phyloP scores from a whole-genome alignment of 108 stramenopile genomes.

The Skeletonema marinoi region DNA sequence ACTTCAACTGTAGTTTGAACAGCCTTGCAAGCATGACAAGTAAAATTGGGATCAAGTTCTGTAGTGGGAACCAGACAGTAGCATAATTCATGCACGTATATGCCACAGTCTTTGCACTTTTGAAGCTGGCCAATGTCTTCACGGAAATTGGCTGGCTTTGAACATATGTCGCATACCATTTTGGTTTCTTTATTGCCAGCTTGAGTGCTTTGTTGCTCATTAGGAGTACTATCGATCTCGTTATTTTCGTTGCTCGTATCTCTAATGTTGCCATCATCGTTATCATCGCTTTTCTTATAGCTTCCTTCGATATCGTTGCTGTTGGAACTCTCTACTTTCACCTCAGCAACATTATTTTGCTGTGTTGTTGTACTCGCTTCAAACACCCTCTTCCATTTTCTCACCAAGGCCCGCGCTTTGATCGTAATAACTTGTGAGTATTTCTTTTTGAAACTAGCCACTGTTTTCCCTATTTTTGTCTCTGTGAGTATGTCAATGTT shows the following conservation, averaged over 20 bases:
- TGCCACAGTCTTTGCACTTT: conserved; percentile 38
- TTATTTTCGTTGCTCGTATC: neutral
- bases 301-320: neutral
- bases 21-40: conserved; percentile 56
- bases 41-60: conserved; percentile 39
- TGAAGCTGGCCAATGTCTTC: conserved; percentile 26
- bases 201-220: neutral
- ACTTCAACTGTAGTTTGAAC: conserved; percentile 36
- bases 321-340: neutral
- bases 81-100: conserved; percentile 57
- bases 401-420: neutral
- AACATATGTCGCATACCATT: neutral
- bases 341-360: neutral
- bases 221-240: neutral
- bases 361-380: neutral
- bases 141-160: neutral
- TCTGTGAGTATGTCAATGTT: neutral
- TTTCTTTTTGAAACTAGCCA: neutral
- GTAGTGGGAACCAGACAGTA: conserved; percentile 32
- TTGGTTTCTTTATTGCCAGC: neutral
- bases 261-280: neutral
- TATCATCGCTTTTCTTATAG: no score
- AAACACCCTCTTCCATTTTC: neutral
- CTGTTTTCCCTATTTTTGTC: neutral
- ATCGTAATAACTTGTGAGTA: neutral